Conservation (phyloP, 305 asterid genomes). For the Fraxinus sp. region DNA sequence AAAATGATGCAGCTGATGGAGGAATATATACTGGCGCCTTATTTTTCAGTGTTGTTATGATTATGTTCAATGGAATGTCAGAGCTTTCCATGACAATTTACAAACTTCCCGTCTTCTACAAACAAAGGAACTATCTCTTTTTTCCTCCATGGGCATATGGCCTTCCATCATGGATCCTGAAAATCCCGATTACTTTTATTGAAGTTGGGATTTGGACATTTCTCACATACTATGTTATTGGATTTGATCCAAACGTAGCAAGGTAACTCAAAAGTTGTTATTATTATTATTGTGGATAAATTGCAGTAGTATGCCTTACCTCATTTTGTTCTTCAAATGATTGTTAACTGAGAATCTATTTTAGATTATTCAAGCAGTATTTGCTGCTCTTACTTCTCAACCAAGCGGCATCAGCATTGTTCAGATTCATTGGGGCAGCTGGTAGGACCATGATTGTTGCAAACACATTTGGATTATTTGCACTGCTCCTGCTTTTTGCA, state of each 20-base stretch:
- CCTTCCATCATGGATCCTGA: conserved; percentile 69
- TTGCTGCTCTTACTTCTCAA: conserved; percentile 43
- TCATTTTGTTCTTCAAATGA: neutral
- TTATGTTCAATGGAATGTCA: conserved; percentile 60
- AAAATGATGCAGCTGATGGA: conserved; percentile 43
- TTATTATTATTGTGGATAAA: neutral
- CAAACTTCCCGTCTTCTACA: conserved; percentile 80
- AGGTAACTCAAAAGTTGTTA: conserved; percentile 38
- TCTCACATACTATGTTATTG: conserved; percentile 65
- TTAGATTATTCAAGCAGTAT: conserved; percentile 65
- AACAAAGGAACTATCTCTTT: conserved; percentile 67
- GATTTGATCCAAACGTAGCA: conserved; percentile 64
- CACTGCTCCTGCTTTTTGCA: conserved; percentile 52
- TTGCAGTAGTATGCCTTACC: neutral
- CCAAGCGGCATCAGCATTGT: conserved; percentile 58
- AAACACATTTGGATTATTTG: conserved; percentile 61
- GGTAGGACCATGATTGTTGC: conserved; percentile 70
- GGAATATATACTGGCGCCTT: conserved; percentile 48
- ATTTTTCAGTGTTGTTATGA: conserved; percentile 34
- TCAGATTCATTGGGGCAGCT: conserved; percentile 54
- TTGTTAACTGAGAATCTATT: neutral
- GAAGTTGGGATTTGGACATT: conserved; percentile 66
- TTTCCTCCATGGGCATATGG: conserved; percentile 81
- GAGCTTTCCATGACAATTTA: conserved; percentile 59
- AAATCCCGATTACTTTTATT: conserved; percentile 50